These are phyloP conservation scores for Mycena crocata DNA, from an alignment of 768 basidiomycete genomes.

Conservation along the genomic window DNA sequence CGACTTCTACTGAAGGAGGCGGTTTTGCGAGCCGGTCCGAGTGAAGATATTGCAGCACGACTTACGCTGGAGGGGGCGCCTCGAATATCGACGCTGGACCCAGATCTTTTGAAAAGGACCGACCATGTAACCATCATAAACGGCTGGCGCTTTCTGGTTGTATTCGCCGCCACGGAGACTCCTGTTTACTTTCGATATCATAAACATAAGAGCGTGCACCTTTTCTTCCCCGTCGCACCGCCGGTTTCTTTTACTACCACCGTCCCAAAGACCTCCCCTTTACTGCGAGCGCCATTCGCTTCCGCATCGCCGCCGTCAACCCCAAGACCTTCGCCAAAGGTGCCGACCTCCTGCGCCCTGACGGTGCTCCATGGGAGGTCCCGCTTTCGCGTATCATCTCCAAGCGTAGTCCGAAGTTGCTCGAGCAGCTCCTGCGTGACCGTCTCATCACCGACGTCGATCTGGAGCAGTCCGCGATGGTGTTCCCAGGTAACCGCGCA, in stretches of 20 bases:
- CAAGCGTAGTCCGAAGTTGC: background rate
- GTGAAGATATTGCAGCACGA: too few relatives aligned
- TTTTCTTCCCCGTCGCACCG: conserved; percentile 19
- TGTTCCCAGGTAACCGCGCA: background rate
- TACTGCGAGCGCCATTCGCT: conserved; percentile 20
- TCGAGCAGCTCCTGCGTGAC: conserved; percentile 13
- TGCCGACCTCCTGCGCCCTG: conserved; percentile 18
- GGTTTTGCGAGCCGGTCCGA: too few relatives aligned
- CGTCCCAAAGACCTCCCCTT: background rate
- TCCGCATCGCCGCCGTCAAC: conserved; percentile 14
- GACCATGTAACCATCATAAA: conserved; percentile 10
- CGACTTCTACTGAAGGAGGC: too few relatives aligned
- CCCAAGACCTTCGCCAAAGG: background rate
- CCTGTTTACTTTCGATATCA: conserved; percentile 2
- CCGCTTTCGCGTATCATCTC: conserved; percentile 1
- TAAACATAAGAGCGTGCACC: background rate
- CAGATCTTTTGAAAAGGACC: background rate
- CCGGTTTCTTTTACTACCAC: conserved; percentile 29
- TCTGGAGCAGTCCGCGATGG: background rate
- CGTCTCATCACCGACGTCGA: conserved; percentile 15
- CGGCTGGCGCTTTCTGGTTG: background rate
- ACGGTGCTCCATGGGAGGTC: conserved; percentile 11
- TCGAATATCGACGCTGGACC: conserved; percentile 14
- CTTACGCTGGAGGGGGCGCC: too few relatives aligned
- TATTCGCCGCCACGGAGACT: background rate